Conservation (phyloP, 179 eudicot genomes). For the Nepenthes alata region DNA sequence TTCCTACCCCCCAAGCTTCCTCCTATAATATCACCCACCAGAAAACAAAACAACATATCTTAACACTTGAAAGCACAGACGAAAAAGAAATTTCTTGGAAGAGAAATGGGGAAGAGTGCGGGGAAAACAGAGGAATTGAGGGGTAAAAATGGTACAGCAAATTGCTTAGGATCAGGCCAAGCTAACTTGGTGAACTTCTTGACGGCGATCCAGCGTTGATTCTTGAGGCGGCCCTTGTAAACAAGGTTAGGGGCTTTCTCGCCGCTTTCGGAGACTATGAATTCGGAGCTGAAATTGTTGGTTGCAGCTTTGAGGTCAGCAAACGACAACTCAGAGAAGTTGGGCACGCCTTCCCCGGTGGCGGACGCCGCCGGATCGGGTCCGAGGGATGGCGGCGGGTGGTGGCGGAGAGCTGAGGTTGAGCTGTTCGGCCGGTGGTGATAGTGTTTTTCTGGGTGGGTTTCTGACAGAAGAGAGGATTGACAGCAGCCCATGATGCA, state of each 20-base stretch:
- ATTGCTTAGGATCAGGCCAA: slow-evolving; percentile 66
- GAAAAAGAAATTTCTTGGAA: neutral
- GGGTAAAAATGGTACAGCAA: slow-evolving; percentile 22
- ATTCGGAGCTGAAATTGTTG: slow-evolving; percentile 42
- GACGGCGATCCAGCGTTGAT: slow-evolving; percentile 47
- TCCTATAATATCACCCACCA: slow-evolving; percentile 23
- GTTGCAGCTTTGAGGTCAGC: slow-evolving; percentile 47
- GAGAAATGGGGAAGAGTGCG: neutral
- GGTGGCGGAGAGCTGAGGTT: slow-evolving; percentile 9
- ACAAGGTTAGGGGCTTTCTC: slow-evolving; percentile 52
- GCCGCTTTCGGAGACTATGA: slow-evolving; percentile 51
- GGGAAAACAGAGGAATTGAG: neutral
- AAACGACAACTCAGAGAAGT: slow-evolving; percentile 34
- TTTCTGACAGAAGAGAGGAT: slow-evolving; percentile 26
- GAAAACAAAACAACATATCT: neutral
- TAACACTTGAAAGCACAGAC: slow-evolving; percentile 3
- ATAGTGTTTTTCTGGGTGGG: slow-evolving; percentile 25
- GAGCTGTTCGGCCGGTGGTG: slow-evolving; percentile 13
- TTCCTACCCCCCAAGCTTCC: slow-evolving; percentile 51
- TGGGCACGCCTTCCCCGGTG: slow-evolving; percentile 21
- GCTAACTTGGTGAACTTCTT: slow-evolving; percentile 45
- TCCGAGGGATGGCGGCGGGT: slow-evolving; percentile 7
- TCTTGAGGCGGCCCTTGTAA: slow-evolving; percentile 43
- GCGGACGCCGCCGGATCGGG: slow-evolving; percentile 5
- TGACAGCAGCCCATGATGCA: slow-evolving; percentile 57